phyloP scores from a whole-genome alignment of 208 protist genomes.

The Leishmania tropica region DNA sequence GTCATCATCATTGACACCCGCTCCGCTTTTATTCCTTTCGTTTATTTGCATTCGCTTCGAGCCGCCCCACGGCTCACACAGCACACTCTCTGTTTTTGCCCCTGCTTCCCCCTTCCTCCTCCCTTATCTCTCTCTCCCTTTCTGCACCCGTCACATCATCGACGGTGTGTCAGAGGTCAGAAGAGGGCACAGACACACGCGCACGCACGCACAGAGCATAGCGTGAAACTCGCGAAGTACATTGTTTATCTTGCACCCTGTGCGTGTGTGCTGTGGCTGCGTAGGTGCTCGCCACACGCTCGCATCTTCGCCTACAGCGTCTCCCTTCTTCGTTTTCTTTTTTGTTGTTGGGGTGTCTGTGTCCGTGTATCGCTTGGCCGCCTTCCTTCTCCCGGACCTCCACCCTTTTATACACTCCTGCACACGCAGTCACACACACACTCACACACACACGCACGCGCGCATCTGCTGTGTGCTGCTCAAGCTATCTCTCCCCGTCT shows the following conservation, averaged over 20 bases:
- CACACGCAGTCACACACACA: background rate
- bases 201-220: background rate
- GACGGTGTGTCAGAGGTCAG: background rate
- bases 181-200: background rate
- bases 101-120: background rate
- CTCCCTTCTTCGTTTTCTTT: too few relatives aligned
- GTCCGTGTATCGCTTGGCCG: background rate
- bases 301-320: background rate
- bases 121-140: background rate
- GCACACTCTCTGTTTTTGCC: background rate
- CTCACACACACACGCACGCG: background rate
- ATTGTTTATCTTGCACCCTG: background rate
- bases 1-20: background rate
- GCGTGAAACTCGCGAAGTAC: background rate
- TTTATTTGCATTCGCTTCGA: background rate
- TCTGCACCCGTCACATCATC: background rate
- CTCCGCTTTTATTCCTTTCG: background rate
- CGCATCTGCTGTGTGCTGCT: background rate
- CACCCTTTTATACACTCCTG: background rate
- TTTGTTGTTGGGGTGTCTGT: too few relatives aligned
- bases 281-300: background rate
- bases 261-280: background rate
- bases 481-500: background rate
- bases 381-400: background rate
- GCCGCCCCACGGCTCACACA: background rate